Base-by-base conservation (phyloP, 257 asterid species). In the Przewalskia tangutica region DNA sequence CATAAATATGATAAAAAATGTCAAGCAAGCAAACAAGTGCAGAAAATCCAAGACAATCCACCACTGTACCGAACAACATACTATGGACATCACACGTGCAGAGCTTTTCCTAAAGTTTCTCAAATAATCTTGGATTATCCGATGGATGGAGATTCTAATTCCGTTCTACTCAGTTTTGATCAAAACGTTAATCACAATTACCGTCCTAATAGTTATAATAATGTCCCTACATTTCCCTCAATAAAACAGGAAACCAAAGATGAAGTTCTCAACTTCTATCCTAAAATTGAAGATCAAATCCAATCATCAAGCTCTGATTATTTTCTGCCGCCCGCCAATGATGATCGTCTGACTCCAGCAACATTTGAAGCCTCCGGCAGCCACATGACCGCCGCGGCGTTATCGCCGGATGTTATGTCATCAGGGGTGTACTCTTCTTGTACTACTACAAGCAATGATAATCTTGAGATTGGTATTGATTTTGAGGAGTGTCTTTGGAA, bases 21-120 rank as follows among this genome's bases (percentile, higher is more conserved):
- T 86, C 88, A 56, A 14, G 97, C 97, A 40, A 87, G 89, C 0
- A 93, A 93, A 83, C 94, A 90, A 55, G 95, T 92, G 18, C 97
- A 93, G 18, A 84, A 70, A 76, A 81, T 88, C 5, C 85, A 86
- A 82, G 94, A 92, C 1, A 87, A 84, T 4, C 97, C 97, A 32
- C 88, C 91, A 2, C 36, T 86, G 3, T 85, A 58, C 79, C 75
- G 89, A 32, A 91, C 94, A 40, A 90, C 93, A 0, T 93, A 93
- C 88, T 86, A 87, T 8, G 94, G 91, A 3, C 82, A 65, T 10
- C 97, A 93, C 84, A 84, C 90, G 0, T 93, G 97, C 85, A 85
- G 75, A 12, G 82, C 77, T 70, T 8, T 83, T 18, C 56, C 59
- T 59, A 82, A 70, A 59, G 38, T 60, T 14, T 68, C 88, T 20